Evolutionary conservation across 1,139 yeast genomes (phyloP), one percentile per base, ranked within the genome.

Genomic region (Candida mesenterica): DNA sequence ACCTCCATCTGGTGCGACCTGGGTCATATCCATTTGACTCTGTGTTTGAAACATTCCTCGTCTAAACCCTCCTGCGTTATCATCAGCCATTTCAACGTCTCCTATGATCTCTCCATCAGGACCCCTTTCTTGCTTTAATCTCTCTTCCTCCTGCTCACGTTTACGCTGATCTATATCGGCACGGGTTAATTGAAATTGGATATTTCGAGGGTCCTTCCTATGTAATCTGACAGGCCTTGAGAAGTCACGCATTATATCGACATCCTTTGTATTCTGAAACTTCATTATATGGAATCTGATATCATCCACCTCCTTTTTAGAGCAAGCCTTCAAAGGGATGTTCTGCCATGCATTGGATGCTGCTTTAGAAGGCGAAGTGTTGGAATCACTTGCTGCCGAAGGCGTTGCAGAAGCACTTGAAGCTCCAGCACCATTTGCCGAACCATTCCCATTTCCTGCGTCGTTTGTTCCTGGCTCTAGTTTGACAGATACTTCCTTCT

Each of bases 1-100:
- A 15, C 95, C 94, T 12, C 96, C 96, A 59, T 88, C 96, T 1
- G 97, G 97, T 0, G 96, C 97, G 31, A 88, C 89, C 46, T 79
- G 80, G 14, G 83, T 72, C 68, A 80, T 61, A 46, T 79, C 41
- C 38, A 38, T 38, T 16, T 34, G 38, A 29, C 27, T 36, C 19
- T 32, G 36, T 16, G n/a, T 30, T 31, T 35, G 34, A 25, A 36
- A 34, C 7, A 25, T n/a, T 24, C 30, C 30, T 19, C 30, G 38
- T 15, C 39, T 41, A 32, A 34, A 41, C 20, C 40, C 37, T 23
- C 37, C 24, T 4, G 43, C 38, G 12, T 40, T 48, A 7, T 45
- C 54, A 8, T 52, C 52, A 28, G 38, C 28, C 32, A 15, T 6
- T 41, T 39, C 28, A 41, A 30, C 39, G 45, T 30, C 31, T 34